A percentile compares a stretch with the other conserved stretches of the same genome.
phyloP scores from a whole-genome alignment of 192 early-diverging fungal genomes.

The Mortierella antarctica region DNA sequence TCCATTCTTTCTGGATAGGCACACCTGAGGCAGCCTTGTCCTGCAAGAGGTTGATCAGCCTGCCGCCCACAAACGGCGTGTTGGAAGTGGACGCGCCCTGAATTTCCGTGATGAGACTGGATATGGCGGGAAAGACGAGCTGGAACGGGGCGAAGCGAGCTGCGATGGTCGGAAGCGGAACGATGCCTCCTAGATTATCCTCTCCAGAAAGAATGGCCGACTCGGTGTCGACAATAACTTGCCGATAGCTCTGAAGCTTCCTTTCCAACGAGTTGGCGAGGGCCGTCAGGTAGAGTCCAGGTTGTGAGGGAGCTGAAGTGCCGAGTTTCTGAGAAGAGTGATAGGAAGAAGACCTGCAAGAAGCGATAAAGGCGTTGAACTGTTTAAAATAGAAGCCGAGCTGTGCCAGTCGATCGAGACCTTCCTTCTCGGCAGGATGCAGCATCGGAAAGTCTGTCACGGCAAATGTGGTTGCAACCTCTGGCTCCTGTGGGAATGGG shows the following conservation, averaged over 20 bases:
- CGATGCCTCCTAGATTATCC: constrained; percentile 58
- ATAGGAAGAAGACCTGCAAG: constrained; percentile 10
- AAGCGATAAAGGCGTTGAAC: constrained; percentile 56
- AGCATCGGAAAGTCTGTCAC: constrained; percentile 73
- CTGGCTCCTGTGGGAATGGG: constrained; percentile 57
- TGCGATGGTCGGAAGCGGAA: constrained; percentile 57
- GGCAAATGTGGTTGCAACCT: constrained; percentile 60
- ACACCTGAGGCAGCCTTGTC: constrained; percentile 64
- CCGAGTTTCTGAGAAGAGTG: not conserved
- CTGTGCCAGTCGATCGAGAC: constrained; percentile 66
- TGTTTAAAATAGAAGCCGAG: constrained; percentile 65
- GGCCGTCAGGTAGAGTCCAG: constrained; percentile 61
- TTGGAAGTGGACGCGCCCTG: constrained; percentile 29
- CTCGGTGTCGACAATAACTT: constrained; percentile 62
- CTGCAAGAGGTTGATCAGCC: constrained; percentile 63
- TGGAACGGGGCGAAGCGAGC: constrained; percentile 60
- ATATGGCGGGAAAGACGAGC: constrained; percentile 61
- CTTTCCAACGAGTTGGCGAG: constrained; percentile 59
- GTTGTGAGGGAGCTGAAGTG: not conserved
- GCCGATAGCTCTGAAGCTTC: constrained; percentile 55
- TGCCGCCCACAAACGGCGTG: constrained; percentile 54
- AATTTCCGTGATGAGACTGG: constrained; percentile 54
- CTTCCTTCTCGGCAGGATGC: constrained; percentile 70
- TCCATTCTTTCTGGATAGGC: constrained; percentile 58
- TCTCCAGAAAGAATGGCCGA: constrained; percentile 62